phyloP scores from a whole-genome alignment of 176 grass and related monocot species.

The Carex kokanica region DNA sequence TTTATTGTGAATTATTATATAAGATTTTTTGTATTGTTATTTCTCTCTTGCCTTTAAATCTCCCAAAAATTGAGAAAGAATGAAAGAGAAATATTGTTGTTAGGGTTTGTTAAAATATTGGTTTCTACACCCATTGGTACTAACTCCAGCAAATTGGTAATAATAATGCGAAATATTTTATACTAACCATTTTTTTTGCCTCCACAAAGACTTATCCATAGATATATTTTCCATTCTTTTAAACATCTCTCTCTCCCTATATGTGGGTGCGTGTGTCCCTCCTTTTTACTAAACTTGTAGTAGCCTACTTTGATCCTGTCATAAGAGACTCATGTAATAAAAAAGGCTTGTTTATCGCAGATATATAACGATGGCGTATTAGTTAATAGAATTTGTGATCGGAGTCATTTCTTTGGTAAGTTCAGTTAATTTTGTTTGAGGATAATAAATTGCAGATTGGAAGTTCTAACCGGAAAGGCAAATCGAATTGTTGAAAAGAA shows the following conservation, averaged over 20 bases:
- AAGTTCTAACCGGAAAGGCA: background rate
- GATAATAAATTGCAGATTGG: background rate
- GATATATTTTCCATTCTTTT: background rate
- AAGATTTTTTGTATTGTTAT: background rate
- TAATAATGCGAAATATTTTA: background rate
- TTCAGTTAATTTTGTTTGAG: background rate
- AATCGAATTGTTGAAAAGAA: background rate
- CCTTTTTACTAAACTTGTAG: background rate
- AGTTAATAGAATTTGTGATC: background rate
- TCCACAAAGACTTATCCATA: background rate
- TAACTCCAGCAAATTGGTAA: background rate
- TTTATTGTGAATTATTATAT: conserved; percentile 1
- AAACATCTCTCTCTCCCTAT: background rate
- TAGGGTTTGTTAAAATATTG: background rate
- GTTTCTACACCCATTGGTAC: background rate
- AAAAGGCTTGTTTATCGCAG: background rate
- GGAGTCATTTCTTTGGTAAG: background rate
- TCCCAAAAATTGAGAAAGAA: background rate
- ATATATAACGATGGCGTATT: background rate
- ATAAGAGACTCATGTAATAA: background rate
- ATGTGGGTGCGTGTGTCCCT: background rate
- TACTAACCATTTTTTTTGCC: background rate
- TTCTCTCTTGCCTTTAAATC: background rate
- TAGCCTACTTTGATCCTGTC: background rate
- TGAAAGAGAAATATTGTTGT: background rate